phyloP scores from a whole-genome alignment of 179 eudicot genomes.

The Carnegiea gigantea region DNA sequence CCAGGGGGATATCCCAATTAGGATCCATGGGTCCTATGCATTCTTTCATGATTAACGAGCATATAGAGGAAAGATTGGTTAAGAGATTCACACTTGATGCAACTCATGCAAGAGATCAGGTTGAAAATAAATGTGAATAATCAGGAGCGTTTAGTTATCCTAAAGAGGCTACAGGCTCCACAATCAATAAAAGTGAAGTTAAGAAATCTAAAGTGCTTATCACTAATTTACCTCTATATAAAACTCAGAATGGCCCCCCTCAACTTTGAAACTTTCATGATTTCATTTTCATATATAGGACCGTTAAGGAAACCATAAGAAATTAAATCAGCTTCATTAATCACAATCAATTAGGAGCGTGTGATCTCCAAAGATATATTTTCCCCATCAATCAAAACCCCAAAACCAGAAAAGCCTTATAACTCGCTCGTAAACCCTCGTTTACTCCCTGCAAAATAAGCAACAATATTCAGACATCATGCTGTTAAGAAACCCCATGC shows the following conservation, averaged over 20 bases:
- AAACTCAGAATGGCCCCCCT: background rate
- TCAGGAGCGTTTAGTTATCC: background rate
- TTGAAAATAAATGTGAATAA: background rate
- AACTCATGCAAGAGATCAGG: background rate
- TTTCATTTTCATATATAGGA: background rate
- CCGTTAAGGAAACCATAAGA: background rate
- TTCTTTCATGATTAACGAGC: background rate
- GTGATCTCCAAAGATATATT: background rate
- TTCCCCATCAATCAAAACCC: background rate
- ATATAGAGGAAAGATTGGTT: too few species aligned
- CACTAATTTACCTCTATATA: background rate
- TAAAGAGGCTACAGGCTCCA: background rate
- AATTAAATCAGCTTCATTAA: background rate
- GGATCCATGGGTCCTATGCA: too few species aligned
- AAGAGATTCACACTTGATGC: background rate
- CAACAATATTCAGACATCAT: conserved; percentile 9
- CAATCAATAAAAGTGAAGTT: background rate
- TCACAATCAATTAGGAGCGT: background rate
- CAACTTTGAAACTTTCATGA: conserved; percentile 1
- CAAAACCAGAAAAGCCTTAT: background rate
- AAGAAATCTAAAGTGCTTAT: background rate
- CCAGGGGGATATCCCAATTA: too few species aligned
- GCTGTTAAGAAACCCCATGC: conserved; percentile 35
- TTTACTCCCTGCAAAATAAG: background rate
- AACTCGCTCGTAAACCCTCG: background rate